Base-by-base conservation (phyloP, 352 stramenopile species). In the Globisporangium camurandrum region DNA sequence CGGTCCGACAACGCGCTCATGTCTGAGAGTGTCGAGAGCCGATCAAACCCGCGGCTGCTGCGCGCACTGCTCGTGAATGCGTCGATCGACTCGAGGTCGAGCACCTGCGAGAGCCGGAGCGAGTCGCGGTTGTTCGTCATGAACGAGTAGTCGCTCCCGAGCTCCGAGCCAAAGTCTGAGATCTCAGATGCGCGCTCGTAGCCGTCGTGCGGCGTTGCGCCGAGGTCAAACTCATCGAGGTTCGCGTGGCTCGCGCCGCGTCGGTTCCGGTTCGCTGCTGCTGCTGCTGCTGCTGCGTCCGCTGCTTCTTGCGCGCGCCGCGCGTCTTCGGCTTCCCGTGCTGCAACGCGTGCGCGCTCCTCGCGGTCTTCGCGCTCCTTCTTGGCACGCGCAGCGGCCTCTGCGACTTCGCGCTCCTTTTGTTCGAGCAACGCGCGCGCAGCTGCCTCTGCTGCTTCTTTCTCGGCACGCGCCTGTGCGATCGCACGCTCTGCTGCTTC, bases 181-280 rank as follows among this genome's bases (percentile, higher is more conserved):
- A 69, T 57, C 46, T 85, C 75, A 0, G 80, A 92, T 20, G 82
- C 61, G 4, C 80, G 80, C 24, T 80, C 62, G 44, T 74, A 65
- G 8, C 52, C 58, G 0, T 75, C 65, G 10, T 63, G 48, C 12
- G 65, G 51, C 10, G 60, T 67, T 8, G 77, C 66, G 24, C 67
- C 72, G 26, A 89, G 64, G 63, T 92, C 80, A 53, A 89, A 88
- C 51, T 92, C 55, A 37, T 86, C 80, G 1, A 92, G 61, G 40
- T 61, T 72, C 10, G 63, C 59, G 4, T 54, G 67, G 54, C 64
- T 79, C 4, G 54, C 69, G 22, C 57, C 55, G 37, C 69, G 54
- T 12, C 41, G 59, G 40, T 42, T 61, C 41, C 33, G 55, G 17
- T 40, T 59, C 49, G 59, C 61, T 50, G 65, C 59, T 57, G 51